phyloP scores from a whole-genome alignment of 768 basidiomycete genomes.

The Baorangia bicolor region DNA sequence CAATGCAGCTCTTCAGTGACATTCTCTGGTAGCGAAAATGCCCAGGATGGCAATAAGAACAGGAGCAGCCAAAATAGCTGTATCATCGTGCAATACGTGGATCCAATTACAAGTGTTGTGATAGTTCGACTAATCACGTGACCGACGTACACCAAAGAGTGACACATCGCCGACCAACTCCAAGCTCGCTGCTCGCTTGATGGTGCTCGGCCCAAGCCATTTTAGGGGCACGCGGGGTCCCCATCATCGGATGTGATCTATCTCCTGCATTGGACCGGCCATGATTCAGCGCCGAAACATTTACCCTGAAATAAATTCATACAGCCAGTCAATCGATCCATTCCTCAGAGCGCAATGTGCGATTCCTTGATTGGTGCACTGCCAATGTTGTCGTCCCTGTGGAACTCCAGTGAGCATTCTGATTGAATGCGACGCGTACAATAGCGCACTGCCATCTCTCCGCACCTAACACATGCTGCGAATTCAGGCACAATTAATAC shows the following conservation, averaged over 20 bases:
- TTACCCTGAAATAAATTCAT: too few relatives aligned
- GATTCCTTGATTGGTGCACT: not conserved
- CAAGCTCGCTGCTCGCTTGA: too few relatives aligned
- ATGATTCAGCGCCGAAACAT: too few relatives aligned
- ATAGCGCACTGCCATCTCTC: not conserved
- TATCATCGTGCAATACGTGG: conserved; percentile 8
- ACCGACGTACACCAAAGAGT: too few relatives aligned
- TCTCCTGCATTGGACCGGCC: not conserved
- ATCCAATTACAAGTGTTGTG: not conserved
- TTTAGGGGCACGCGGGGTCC: too few relatives aligned
- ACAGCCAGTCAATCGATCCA: not conserved
- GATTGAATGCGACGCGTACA: not conserved
- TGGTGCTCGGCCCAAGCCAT: too few relatives aligned
- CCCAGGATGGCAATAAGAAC: conserved; percentile 16
- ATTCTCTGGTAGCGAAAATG: conserved; percentile 29
- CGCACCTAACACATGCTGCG: not conserved
- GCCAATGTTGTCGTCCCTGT: not conserved
- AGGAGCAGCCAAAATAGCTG: conserved; percentile 31
- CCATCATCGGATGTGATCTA: not conserved
- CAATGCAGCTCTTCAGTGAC: conserved; percentile 47
- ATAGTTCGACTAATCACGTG: not conserved
- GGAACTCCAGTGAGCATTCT: not conserved
- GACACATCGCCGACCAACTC: too few relatives aligned
- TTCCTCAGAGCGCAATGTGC: not conserved
- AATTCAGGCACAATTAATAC: not conserved